phyloP scores from a whole-genome alignment of 1,284 basidiomycete species.

The Sanghuangporus baumii region DNA sequence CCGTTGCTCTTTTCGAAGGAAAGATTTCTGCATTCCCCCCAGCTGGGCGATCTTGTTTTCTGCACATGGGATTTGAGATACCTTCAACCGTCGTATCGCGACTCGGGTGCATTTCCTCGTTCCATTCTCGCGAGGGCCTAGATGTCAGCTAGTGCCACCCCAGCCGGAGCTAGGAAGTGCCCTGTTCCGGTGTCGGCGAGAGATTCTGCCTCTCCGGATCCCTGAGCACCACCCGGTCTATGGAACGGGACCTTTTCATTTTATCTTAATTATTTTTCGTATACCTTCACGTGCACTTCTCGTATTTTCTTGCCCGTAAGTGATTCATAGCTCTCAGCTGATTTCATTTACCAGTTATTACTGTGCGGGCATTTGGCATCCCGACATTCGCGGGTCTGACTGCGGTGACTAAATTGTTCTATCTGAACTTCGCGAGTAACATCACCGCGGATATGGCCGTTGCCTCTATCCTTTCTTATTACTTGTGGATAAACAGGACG shows the following conservation, averaged over 20 bases:
- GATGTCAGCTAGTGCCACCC: background rate
- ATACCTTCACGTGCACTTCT: background rate
- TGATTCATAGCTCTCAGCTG: background rate
- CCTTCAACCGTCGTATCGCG: background rate
- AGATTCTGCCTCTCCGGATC: background rate
- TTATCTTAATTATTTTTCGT: background rate
- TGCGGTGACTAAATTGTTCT: conserved; percentile 22
- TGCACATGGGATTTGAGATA: background rate
- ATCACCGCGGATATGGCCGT: conserved; percentile 30
- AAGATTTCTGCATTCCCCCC: background rate
- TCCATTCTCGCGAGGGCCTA: background rate
- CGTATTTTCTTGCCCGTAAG: background rate
- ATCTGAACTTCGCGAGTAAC: conserved; percentile 25
- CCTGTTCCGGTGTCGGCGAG: background rate
- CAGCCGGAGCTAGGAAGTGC: background rate
- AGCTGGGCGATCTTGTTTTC: background rate
- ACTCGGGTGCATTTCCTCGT: background rate
- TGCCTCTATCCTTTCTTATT: conserved; percentile 30
- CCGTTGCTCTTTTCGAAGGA: background rate
- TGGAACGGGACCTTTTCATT: background rate
- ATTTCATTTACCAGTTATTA: conserved; percentile 8
- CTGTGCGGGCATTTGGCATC: conserved; percentile 17
- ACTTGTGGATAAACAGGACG: conserved; percentile 29
- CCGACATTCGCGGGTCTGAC: conserved; percentile 20
- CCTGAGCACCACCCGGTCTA: background rate